Conservation (phyloP, 306 rosid genomes). For the Pueraria montana region DNA sequence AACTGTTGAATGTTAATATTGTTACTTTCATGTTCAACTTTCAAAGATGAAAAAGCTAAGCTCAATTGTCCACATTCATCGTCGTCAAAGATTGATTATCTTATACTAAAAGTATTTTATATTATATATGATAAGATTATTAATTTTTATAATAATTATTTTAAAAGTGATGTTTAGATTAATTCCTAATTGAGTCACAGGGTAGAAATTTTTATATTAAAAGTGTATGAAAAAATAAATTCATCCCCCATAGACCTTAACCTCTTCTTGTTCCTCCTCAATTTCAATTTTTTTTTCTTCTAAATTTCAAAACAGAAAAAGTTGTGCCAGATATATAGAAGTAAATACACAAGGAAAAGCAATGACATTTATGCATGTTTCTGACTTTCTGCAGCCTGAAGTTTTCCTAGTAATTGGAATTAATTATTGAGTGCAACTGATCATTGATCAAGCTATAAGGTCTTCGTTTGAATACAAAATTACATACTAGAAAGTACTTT, state of each 20-base stretch:
- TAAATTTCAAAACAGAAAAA: background rate
- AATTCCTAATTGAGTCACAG: too few relatives aligned
- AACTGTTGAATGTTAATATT: background rate
- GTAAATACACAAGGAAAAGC: background rate
- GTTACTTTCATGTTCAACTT: conserved; percentile 12
- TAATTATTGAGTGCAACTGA: background rate
- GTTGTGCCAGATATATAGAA: background rate
- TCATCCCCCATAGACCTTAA: background rate
- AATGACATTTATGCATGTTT: conserved; percentile 17
- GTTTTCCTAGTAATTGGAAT: background rate
- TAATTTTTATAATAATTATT: too few relatives aligned
- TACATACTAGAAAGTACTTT: too few relatives aligned
- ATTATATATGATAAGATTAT: too few relatives aligned
- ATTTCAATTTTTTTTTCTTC: background rate
- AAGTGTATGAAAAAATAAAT: too few relatives aligned
- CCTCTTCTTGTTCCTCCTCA: background rate
- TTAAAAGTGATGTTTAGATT: background rate
- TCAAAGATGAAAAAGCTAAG: background rate
- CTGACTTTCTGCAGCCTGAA: background rate
- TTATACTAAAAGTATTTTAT: too few relatives aligned
- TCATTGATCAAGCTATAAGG: background rate
- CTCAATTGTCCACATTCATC: conserved; percentile 20
- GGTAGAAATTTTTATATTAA: too few relatives aligned
- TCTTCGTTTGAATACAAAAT: background rate
- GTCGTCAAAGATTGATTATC: background rate